Base-by-base conservation (phyloP, 148 eudicot species). In the Chenopodium suecicum region DNA sequence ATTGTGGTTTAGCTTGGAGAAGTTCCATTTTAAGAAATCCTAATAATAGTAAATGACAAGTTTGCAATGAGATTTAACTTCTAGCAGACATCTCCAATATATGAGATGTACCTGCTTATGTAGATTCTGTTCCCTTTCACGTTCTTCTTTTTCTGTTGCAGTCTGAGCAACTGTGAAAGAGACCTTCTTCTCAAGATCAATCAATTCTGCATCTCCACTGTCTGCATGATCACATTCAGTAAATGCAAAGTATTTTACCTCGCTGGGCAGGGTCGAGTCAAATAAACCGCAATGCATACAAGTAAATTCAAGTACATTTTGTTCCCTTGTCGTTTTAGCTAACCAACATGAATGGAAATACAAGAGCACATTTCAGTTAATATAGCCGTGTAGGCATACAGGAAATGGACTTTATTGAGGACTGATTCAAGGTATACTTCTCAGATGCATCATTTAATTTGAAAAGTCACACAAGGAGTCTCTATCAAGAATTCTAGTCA, bases 161-260 rank as follows among this genome's bases (percentile, higher is more conserved):
- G 85, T 89, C 80, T 87, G 91, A 81, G 90, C 87, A 25, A 88
- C 79, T 69, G 89, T 78, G 79, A 83, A 65, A n/a, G 87, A 81
- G 71, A 90, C 82, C 82, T 89, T 77, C 65, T 84, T 79, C 79
- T 88, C 86, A 70, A 90, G 83, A 81, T 67, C 84, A 68, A 74
- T 68, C 74, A 77, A 56, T 80, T 88, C 85, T 82, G 85, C 87
- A 79, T 83, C 91, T 74, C 83, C 71, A 74, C 52, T 75, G 34
- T 79, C 69, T 70, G 58, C 64, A 68, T 66, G 37, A 52, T 80
- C 70, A 46, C 47, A 63, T 31, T 80, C 76, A 56, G 13, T 50
- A 78, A 69, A 78, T 1, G 64, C 37, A 78, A 50, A 44, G 29
- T 37, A 37, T 41, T 31, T 37, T 32, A 76, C 48, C 78, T 50